phyloP scores from a whole-genome alignment of 495 filamentous ascomycete genomes.

The Daldinia vernicosa region DNA sequence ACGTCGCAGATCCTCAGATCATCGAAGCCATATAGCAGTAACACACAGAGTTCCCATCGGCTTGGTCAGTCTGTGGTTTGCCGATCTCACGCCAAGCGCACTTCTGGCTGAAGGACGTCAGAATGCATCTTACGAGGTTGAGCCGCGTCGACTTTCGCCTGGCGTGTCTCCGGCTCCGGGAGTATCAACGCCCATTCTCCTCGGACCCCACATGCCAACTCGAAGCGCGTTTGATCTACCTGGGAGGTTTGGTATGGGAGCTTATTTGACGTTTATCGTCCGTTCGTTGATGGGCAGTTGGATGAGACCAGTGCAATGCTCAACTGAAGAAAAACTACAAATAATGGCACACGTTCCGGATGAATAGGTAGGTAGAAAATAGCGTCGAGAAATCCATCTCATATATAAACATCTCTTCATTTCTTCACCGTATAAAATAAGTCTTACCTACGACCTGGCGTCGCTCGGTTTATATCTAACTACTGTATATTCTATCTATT shows the following conservation, averaged over 20 bases:
- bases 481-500: background rate
- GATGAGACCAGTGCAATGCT: background rate
- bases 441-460: constrained; percentile 42
- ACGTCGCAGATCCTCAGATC: constrained; percentile 39
- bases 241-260: background rate
- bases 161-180: background rate
- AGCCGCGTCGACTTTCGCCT: constrained; percentile 18
- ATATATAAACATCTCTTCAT: background rate
- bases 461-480: constrained; percentile 27
- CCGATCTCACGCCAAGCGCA: constrained; percentile 35
- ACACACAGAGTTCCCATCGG: constrained; percentile 7
- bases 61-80: constrained; percentile 23
- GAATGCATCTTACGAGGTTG: background rate
- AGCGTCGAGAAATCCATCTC: background rate
- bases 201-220: constrained; percentile 1
- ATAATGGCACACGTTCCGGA: constrained; percentile 13
- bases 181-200: constrained; percentile 3
- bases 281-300: background rate
- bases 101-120: constrained; percentile 5
- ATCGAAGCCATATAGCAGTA: constrained; percentile 4
- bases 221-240: constrained; percentile 30
- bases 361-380: background rate
- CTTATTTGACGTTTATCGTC: background rate
- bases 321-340: constrained; percentile 21
- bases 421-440: constrained; percentile 21